Evolutionary conservation across 345 rosid species (phyloP), one percentile per base, ranked within the genome.

Genomic region (Populus euphratica): DNA sequence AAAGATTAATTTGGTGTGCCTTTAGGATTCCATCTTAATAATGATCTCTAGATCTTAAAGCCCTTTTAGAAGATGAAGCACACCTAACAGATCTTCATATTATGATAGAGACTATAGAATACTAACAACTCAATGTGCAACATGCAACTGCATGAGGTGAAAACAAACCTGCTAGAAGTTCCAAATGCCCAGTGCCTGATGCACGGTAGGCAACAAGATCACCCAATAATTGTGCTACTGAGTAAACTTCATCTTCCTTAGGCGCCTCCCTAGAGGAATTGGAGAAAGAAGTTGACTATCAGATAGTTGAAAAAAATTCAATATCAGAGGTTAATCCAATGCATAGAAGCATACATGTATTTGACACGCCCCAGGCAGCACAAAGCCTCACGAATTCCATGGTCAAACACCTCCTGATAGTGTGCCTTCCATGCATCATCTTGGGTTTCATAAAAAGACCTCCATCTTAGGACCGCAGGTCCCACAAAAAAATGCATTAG

Each of bases 131-230:
- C 25, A 29, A 6, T 36, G 41, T 10, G 44, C 33, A 69, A 38
- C 72, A 69, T 69, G 35, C 72, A 69, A 21, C 49, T 36, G 29
- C 16, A 39, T 20, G 21, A 38, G 23, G 14, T 6, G 72, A 68
- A 65, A 73, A 75, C 69, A 38, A 83, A 94, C 98, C 94, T 81
- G 96, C 91, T 85, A 95, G 83, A 77, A 95, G 92, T 77, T 93
- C 96, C 87, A 95, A 81, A 80, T 95, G 99, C 12, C 99, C 98
- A 61, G 94, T 90, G 78, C 98, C 99, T 23, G 93, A 85, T 72
- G 98, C 98, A 38, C 98, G 96, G 79, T 93, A 95, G 44, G 98
- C 84, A 80, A 95, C 98, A 83, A 95, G 98, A 76, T 95, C 93
- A 76, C 96, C 99, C 65, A 93, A 78, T 62, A 95, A 81, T 74